Evolutionary conservation across 768 basidiomycete species (phyloP).

Genomic region (Phanerochaete carnosa): DNA sequence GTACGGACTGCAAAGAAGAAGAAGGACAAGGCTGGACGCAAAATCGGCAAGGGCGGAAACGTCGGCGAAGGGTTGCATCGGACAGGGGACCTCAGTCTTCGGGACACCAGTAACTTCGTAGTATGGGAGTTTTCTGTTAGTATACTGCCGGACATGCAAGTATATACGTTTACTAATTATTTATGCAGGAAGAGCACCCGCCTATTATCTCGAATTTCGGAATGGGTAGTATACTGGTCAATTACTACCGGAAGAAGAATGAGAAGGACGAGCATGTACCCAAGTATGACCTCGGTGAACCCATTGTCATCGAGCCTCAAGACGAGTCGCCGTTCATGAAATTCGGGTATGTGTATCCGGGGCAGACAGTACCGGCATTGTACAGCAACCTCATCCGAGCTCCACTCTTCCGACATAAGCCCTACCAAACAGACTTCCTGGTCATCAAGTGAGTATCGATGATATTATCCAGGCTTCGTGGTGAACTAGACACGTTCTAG

Average conservation of each 20-base stretch:
- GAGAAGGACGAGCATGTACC: conserved; percentile 93
- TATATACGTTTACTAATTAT: conserved; percentile 11
- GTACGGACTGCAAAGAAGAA: conserved; percentile 94
- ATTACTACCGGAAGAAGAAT: conserved; percentile 96
- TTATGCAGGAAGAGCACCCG: conserved; percentile 87
- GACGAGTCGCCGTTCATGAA: conserved; percentile 99
- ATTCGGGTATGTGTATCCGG: conserved; percentile 92
- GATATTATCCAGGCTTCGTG: too few species aligned
- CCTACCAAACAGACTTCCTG: conserved; percentile 88
- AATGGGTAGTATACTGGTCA: conserved; percentile 96
- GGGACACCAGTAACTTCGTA: conserved; percentile 91
- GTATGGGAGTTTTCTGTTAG: conserved; percentile 94
- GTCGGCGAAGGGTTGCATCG: conserved; percentile 81
- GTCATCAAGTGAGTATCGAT: conserved; percentile 73
- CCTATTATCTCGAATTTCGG: conserved; percentile 94
- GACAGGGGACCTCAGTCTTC: conserved; percentile 84
- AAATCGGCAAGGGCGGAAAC: conserved; percentile 84
- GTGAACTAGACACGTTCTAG: too few species aligned
- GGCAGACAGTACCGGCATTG: conserved; percentile 86
- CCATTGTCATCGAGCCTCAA: conserved; percentile 92
- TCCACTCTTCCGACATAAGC: conserved; percentile 89
- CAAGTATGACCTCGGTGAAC: conserved; percentile 89
- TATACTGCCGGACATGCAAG: conserved; percentile 7
- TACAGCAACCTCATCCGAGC: conserved; percentile 96
- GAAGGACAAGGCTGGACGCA: conserved; percentile 91